Percentiles rank a stretch among this genome's conserved stretches.
Evolutionary conservation across 2,329 filamentous ascomycete genomes (phyloP).

Genomic region (Eutypella sp.): DNA sequence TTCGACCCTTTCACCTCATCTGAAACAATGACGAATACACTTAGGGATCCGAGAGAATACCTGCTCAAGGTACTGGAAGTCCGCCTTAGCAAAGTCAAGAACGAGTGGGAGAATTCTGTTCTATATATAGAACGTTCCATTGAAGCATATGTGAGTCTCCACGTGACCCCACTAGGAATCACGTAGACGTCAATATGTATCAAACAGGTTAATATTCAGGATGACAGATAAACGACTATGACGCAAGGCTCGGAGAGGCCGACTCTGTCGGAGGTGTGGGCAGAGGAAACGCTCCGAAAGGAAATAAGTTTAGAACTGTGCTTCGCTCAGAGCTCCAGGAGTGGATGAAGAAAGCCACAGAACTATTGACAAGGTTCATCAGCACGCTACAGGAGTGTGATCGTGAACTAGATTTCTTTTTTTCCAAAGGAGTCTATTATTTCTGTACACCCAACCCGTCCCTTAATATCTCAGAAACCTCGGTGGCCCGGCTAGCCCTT

Average conservation of each 20-base stretch:
- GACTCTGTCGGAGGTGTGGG: neutral
- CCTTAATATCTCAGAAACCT: neutral
- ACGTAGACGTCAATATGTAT: neutral
- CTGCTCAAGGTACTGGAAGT: slow-evolving; percentile 3
- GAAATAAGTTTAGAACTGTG: neutral
- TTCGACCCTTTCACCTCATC: slow-evolving; percentile 5
- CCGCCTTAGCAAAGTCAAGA: neutral
- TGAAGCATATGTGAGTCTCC: slow-evolving; percentile 2
- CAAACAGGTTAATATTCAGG: no score
- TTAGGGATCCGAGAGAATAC: slow-evolving; percentile 5
- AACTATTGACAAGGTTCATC: slow-evolving; percentile 3
- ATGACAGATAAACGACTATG: slow-evolving; percentile 1
- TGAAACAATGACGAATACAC: neutral
- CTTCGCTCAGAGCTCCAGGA: slow-evolving; percentile 5
- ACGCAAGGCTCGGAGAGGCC: neutral
- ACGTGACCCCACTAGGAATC: neutral
- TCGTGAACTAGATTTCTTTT: slow-evolving; percentile 3
- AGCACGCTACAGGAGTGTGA: neutral
- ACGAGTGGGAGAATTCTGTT: slow-evolving; percentile 4
- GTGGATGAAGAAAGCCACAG: slow-evolving; percentile 5
- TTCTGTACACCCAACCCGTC: neutral
- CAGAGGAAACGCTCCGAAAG: neutral
- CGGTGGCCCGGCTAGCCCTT: neutral
- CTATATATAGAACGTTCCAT: slow-evolving; percentile 3
- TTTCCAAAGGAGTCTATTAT: slow-evolving; percentile 5